Evolutionary conservation across 257 asterid genomes (phyloP).

Genomic region (Agastache rugosa): DNA sequence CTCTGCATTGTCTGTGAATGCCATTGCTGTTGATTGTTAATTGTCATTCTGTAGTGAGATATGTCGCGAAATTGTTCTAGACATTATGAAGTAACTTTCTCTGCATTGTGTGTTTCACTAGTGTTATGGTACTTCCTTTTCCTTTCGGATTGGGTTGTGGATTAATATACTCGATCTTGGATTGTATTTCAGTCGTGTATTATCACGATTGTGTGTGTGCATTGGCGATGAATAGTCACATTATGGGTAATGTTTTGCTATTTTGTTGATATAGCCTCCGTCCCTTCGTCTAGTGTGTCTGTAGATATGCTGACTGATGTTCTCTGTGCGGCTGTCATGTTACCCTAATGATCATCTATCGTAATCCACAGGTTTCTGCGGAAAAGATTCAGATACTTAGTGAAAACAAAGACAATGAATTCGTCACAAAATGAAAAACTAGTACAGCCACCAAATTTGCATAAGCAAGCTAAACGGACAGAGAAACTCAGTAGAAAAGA

Average conservation of each 20-base stretch:
- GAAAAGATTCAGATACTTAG: conserved; percentile 52
- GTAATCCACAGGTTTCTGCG: conserved; percentile 58
- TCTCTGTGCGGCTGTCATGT: background rate
- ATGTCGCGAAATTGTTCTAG: background rate
- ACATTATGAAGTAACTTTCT: background rate
- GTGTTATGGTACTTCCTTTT: background rate
- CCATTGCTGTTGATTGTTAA: conserved; percentile 7
- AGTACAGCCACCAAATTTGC: conserved; percentile 28
- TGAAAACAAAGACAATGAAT: conserved; percentile 41
- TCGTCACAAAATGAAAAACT: conserved; percentile 36
- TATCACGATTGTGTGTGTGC: background rate
- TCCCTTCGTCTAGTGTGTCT: background rate
- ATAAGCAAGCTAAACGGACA: conserved; percentile 35
- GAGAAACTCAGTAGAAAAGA: conserved; percentile 41
- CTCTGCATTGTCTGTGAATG: background rate
- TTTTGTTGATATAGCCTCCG: background rate
- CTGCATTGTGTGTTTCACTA: background rate
- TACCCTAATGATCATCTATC: conserved; percentile 11
- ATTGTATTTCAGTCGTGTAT: background rate
- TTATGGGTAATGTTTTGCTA: background rate
- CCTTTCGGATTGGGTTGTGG: background rate
- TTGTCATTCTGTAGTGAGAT: conserved; percentile 21
- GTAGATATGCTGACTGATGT: background rate
- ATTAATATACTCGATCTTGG: background rate
- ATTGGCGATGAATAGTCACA: background rate